Base-by-base conservation (phyloP, 805 yeast genomes). In the Kockiozyma suomiensis region DNA sequence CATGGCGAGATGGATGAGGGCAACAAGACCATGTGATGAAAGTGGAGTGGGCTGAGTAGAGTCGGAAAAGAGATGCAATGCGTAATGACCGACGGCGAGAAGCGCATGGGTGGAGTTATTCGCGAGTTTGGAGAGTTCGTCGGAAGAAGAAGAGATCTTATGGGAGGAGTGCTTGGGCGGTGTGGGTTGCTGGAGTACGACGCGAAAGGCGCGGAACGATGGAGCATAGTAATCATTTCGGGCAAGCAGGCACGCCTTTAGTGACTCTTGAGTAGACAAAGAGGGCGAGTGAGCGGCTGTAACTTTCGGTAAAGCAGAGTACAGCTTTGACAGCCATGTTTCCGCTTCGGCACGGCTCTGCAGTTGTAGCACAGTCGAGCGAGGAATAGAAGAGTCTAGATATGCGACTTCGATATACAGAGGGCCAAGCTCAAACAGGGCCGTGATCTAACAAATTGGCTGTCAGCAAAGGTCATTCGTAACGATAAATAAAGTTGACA, bases 1-100 rank as follows among this genome's bases (percentile, higher is more conserved):
- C 61, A 67, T 62, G 13, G 66, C 68, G 19, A 67, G 58, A 43
- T 66, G 66, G 10, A 65, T 62, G 15, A 67, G 64, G 6, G 67
- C 48, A 2, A 67, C 54, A 15, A 67, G 59, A 10, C 70, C 70
- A 43, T 59, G 68, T 8, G 66, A 56, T 3, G 68, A 56, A 13
- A 65, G 42, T 2, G 55, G 64, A 7, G 64, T 28, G 54, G 48
- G 42, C n/a, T 41, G 49, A 4, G 64, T n/a, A 5, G 53, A 51
- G 17, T 52, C 49, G n/a, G 62, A 50, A 23, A 61, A 50, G 17
- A 58, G 25, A 26, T 60, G 59, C 4, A 54, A 40, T 13, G 57
- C 57, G 32, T 58, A 62, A 35, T 52, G 59, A 13, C 64, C 66
- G 33, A 59, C 23, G 12, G 50, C 55, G n/a, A 61, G 50, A 19